These are phyloP conservation scores for Globisporangium abappressorium DNA, from an alignment of 352 stramenopile species.

Conservation along the genomic window DNA sequence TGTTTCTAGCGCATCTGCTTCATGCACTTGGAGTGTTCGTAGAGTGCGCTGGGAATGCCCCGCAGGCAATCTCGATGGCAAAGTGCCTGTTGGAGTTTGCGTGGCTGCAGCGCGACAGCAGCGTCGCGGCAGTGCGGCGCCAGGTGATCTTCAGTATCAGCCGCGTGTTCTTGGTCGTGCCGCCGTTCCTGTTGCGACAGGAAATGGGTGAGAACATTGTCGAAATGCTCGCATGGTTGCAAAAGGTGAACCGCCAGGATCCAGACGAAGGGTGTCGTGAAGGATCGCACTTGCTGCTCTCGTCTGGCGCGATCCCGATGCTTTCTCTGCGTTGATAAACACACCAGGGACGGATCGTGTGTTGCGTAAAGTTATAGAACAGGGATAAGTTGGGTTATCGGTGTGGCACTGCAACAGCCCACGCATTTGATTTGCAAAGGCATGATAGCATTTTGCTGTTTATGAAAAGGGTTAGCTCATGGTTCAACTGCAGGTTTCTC, in stretches of 20 bases:
- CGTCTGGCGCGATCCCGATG: slow-evolving; percentile 34
- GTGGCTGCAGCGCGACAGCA: slow-evolving; percentile 48
- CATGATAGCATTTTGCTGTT: background rate
- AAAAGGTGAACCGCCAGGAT: slow-evolving; percentile 39
- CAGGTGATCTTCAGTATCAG: slow-evolving; percentile 76
- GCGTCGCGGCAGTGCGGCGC: slow-evolving; percentile 51
- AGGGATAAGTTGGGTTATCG: too few relatives aligned
- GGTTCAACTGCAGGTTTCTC: background rate
- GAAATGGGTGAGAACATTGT: slow-evolving; percentile 46
- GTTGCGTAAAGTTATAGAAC: background rate
- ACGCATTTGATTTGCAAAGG: background rate
- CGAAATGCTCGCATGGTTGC: slow-evolving; percentile 54
- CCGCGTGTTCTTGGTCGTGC: slow-evolving; percentile 61
- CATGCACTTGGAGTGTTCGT: slow-evolving; percentile 67
- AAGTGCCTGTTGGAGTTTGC: slow-evolving; percentile 71
- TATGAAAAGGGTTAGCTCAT: background rate
- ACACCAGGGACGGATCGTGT: too few relatives aligned
- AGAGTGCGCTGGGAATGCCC: slow-evolving; percentile 58
- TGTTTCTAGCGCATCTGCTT: slow-evolving; percentile 69
- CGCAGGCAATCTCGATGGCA: slow-evolving; percentile 59
- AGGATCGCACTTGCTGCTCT: slow-evolving; percentile 49
- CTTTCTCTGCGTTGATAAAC: slow-evolving; percentile 19
- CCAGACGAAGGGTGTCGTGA: slow-evolving; percentile 71
- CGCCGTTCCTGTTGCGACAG: slow-evolving; percentile 50
- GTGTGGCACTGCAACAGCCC: too few relatives aligned